Evolutionary conservation across 2,329 filamentous ascomycete genomes (phyloP).

Genomic region (Colletotrichum karsti): DNA sequence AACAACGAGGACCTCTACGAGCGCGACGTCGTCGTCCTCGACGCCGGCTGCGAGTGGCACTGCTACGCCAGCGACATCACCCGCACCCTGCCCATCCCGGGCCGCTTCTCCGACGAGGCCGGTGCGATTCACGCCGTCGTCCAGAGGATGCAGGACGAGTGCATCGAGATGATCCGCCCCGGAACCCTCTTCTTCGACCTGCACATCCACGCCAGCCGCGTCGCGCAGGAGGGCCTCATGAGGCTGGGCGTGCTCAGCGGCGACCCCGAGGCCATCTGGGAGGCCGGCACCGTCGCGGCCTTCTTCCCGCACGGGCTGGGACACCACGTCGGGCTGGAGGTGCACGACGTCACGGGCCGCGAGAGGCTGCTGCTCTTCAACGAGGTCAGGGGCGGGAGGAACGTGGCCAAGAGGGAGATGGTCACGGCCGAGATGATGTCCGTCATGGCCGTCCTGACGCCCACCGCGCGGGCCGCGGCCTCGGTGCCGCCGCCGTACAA

Average conservation of each 20-base stretch:
- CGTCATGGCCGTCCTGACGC: constrained; percentile 34
- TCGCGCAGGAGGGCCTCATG: constrained; percentile 77
- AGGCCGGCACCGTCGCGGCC: constrained; percentile 62
- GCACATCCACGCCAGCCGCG: constrained; percentile 75
- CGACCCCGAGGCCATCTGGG: constrained; percentile 62
- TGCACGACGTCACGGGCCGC: constrained; percentile 64
- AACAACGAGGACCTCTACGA: constrained; percentile 79
- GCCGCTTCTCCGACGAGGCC: constrained; percentile 73
- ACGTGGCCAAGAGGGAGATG: constrained; percentile 50
- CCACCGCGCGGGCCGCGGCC: constrained; percentile 11
- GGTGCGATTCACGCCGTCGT: constrained; percentile 81
- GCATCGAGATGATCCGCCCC: constrained; percentile 73
- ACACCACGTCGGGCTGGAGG: constrained; percentile 72
- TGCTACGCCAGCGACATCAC: constrained; percentile 93
- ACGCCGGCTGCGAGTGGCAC: constrained; percentile 86
- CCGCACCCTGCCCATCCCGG: constrained; percentile 82
- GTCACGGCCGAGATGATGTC: constrained; percentile 46
- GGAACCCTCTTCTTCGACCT: constrained; percentile 77
- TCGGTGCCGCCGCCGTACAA: constrained; percentile 37
- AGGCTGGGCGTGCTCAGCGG: constrained; percentile 76
- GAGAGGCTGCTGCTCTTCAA: constrained; percentile 44
- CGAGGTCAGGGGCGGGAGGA: constrained; percentile 36
- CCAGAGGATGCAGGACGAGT: constrained; percentile 80
- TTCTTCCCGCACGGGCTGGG: constrained; percentile 75
- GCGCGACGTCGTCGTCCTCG: constrained; percentile 80